Conservation (phyloP, 129 eudicot species). For the Pittosporum tobira region DNA sequence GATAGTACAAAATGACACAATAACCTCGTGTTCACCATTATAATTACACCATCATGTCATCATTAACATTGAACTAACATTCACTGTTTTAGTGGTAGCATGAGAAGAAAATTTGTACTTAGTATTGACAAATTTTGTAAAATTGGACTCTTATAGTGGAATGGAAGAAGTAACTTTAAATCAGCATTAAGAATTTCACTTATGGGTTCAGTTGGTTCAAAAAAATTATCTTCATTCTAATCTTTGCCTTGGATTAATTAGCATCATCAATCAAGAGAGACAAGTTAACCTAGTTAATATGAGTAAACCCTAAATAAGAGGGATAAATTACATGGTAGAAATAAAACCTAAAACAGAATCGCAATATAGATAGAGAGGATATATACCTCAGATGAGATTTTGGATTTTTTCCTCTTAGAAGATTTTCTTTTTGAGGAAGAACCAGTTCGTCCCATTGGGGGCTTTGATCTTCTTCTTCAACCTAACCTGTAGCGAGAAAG, state of each 20-base stretch:
- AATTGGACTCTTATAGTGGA: too few species aligned
- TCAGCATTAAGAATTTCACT: not conserved
- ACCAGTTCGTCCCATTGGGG: constrained; percentile 33
- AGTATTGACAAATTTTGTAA: too few species aligned
- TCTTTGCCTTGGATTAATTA: not conserved
- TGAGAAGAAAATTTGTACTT: too few species aligned
- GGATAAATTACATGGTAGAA: not conserved
- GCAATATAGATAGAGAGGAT: not conserved
- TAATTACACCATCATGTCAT: too few species aligned
- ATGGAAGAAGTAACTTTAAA: too few species aligned
- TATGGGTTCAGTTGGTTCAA: too few species aligned
- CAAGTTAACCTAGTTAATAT: too few species aligned
- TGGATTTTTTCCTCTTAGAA: constrained; percentile 37
- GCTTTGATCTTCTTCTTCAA: constrained; percentile 11
- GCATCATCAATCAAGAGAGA: not conserved
- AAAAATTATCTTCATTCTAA: not conserved
- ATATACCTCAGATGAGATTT: constrained; percentile 40
- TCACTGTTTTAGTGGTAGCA: too few species aligned
- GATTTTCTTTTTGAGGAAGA: constrained; percentile 40
- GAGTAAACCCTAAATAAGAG: constrained; percentile 14
- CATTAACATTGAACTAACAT: too few species aligned
- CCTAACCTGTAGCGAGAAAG: constrained; percentile 34
- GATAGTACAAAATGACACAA: too few species aligned
- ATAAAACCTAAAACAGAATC: constrained; percentile 4
- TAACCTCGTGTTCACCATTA: too few species aligned